These are phyloP conservation scores for Epichloe typhina DNA, from an alignment of 2,329 filamentous ascomycete species.

Conservation along the genomic window DNA sequence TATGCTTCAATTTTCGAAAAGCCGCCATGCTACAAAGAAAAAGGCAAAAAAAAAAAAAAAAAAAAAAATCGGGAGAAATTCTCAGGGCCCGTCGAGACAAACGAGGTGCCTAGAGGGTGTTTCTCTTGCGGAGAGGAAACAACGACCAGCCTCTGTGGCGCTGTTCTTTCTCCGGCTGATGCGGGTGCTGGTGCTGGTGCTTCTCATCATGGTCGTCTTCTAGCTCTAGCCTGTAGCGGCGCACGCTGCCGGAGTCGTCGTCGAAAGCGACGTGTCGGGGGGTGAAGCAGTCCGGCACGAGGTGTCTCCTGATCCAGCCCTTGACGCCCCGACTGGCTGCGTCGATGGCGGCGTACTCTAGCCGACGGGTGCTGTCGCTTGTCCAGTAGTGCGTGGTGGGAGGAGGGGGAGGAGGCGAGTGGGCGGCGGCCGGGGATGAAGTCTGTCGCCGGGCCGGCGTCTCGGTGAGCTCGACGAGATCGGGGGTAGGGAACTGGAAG, in stretches of 20 bases:
- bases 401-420: slow-evolving; percentile 34
- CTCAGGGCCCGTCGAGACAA: too few relatives aligned
- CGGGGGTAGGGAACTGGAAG: slow-evolving; percentile 36
- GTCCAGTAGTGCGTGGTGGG: slow-evolving; percentile 56
- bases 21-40: slow-evolving; percentile 9
- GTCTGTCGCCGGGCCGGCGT: not conserved
- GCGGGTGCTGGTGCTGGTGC: not conserved
- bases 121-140: slow-evolving; percentile 17
- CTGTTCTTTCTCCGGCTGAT: slow-evolving; percentile 6
- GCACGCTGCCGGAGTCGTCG: slow-evolving; percentile 49
- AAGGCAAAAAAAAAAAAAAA: not conserved
- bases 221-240: slow-evolving; percentile 47
- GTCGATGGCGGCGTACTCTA: slow-evolving; percentile 56
- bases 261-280: slow-evolving; percentile 42
- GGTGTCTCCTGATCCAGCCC: slow-evolving; percentile 43
- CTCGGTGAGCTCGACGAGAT: slow-evolving; percentile 19
- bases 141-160: slow-evolving; percentile 17
- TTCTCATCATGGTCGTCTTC: slow-evolving; percentile 29
- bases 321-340: slow-evolving; percentile 45
- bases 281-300: slow-evolving; percentile 49
- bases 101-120: not conserved
- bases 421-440: slow-evolving; percentile 10
- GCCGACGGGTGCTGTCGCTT: slow-evolving; percentile 45
- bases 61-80: not conserved
- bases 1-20: slow-evolving; percentile 3